Conservation (phyloP, 2,329 filamentous ascomycete genomes). For the Aspergillus pseudoglaucus region DNA sequence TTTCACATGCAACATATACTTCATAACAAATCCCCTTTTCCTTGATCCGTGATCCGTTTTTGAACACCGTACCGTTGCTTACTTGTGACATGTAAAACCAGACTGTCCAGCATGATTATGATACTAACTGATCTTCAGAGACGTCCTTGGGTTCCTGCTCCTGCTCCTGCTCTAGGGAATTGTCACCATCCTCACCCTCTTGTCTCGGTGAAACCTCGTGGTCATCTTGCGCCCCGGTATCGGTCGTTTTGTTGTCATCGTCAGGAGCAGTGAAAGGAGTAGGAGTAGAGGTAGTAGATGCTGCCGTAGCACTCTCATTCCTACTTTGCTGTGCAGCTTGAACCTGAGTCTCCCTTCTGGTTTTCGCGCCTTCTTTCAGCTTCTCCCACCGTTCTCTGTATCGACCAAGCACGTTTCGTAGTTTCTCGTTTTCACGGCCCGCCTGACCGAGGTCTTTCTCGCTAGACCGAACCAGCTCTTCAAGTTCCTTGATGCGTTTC, state of each 20-base stretch:
- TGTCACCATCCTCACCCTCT: not conserved
- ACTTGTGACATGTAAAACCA: too few relatives aligned
- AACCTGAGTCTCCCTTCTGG: slow-evolving; percentile 22
- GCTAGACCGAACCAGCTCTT: slow-evolving; percentile 56
- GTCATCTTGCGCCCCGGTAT: not conserved
- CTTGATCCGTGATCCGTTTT: too few relatives aligned
- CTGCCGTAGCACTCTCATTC: not conserved
- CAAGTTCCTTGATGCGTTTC: slow-evolving; percentile 57
- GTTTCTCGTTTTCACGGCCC: slow-evolving; percentile 55
- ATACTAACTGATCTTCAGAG: too few relatives aligned
- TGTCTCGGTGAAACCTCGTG: not conserved
- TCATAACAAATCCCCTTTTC: too few relatives aligned
- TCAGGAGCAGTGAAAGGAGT: not conserved
- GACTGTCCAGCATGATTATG: too few relatives aligned
- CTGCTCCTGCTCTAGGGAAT: not conserved
- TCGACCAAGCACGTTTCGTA: slow-evolving; percentile 47
- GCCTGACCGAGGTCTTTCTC: slow-evolving; percentile 59
- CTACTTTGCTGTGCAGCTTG: slow-evolving; percentile 7
- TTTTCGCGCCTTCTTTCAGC: slow-evolving; percentile 57
- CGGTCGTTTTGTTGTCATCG: not conserved
- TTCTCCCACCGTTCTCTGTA: slow-evolving; percentile 64
- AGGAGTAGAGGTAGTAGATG: not conserved
- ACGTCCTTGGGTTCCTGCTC: not conserved
- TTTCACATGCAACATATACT: too few relatives aligned
- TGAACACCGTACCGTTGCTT: too few relatives aligned